Base-by-base conservation (phyloP, 305 asterid genomes). In the Fraxinus baroniana region DNA sequence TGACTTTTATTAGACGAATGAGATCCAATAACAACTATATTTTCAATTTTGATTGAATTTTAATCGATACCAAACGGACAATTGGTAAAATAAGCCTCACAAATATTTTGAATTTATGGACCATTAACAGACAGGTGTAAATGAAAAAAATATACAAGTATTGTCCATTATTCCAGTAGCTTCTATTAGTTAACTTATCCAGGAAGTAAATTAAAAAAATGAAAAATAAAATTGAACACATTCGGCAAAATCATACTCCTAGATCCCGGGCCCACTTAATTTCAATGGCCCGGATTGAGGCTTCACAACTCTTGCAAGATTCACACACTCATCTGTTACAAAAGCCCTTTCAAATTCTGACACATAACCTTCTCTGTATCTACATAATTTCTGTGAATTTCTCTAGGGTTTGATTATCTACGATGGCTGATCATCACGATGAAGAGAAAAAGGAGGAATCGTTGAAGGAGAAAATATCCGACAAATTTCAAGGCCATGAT, bases 401-500 rank as follows among this genome's bases (percentile, higher is more conserved):
- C 30, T 28, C 7, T 4, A 20, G 22, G 24, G n/a, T 68, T 72
- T 5, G 49, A n/a, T 79, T 20, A 10, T 30, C 82, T 73, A 39
- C 18, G 22, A 87, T 87, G 92, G 87, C 86, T 75, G 91, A 90
- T 86, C 90, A 84, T 20, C 86, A 83, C 81, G 93, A 90, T 37
- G 91, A 90, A 82, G 95, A 91, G 82, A 87, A 84, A 49, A 84
- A 90, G 82, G 92, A 39, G 18, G 95, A 91, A 20, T 82, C 97
- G 4, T 74, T 93, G 81, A 71, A 81, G 74, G 97, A 95, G 28
- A 90, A 93, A 79, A 78, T 93, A 3, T 15, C 80, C 28, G 97
- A 90, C 52, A 91, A 91, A 81, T 80, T 94, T 86, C 90, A 87
- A 17, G 83, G 37, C 79, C 84, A 37, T 2, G 86, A 84, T 79